A percentile compares a stretch with the other conserved stretches of the same genome.
These are phyloP conservation scores for Hypoxylon sp. DNA, from an alignment of 2,329 filamentous ascomycete genomes.

Conservation along the genomic window DNA sequence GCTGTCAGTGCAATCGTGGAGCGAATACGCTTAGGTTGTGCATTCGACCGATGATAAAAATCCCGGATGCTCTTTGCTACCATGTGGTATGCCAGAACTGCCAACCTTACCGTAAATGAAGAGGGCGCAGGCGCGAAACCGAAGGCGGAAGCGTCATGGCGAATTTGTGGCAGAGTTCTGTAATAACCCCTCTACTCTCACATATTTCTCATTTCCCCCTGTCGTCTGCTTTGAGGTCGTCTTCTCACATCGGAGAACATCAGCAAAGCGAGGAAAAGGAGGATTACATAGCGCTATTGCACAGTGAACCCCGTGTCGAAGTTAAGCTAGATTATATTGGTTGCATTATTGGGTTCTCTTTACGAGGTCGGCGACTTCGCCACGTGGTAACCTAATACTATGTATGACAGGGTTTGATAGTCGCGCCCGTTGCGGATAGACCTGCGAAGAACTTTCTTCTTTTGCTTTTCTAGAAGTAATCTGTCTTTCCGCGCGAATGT, in stretches of 20 bases:
- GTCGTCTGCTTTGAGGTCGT: conserved; percentile 1
- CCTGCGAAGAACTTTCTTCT: conserved; percentile 27
- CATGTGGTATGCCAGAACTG: conserved; percentile 65
- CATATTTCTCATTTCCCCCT: not conserved
- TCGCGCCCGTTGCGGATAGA: conserved; percentile 1
- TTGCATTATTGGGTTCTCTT: conserved; percentile 37
- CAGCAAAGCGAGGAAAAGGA: not conserved
- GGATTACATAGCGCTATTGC: not conserved
- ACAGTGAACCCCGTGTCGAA: conserved; percentile 35
- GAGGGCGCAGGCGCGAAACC: no score
- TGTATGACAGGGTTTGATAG: conserved; percentile 43
- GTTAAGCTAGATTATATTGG: conserved; percentile 40
- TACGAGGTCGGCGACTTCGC: conserved; percentile 45
- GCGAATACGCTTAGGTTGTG: conserved; percentile 64
- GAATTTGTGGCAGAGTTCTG: not conserved
- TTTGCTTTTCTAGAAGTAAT: conserved; percentile 41
- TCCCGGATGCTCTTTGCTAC: conserved; percentile 67
- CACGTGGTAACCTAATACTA: conserved; percentile 38
- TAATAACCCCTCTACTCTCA: not conserved
- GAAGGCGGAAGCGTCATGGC: not conserved
- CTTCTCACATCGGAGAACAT: not conserved
- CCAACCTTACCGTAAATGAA: conserved; percentile 52
- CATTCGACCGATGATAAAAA: conserved; percentile 61
- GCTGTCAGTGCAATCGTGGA: conserved; percentile 64
- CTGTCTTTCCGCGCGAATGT: conserved; percentile 32